Conservation (phyloP, 306 rosid species). For the Neltuma alba region DNA sequence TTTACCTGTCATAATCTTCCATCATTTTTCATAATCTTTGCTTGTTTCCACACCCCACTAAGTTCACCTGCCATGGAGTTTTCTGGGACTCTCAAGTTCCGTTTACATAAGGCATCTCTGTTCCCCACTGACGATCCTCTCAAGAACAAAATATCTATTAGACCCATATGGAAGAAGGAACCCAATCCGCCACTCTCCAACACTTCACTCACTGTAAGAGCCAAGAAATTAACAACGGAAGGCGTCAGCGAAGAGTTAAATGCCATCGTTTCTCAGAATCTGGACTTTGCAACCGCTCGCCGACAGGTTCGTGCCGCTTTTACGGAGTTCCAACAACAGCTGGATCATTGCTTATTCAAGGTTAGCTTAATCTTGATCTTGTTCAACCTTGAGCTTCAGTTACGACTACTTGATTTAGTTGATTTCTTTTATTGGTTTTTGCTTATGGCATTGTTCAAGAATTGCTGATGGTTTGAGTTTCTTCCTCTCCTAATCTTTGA, state of each 20-base stretch:
- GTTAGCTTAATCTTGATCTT: constrained; percentile 37
- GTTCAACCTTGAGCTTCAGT: constrained; percentile 1
- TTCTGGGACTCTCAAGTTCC: constrained; percentile 38
- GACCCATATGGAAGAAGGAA: constrained; percentile 13
- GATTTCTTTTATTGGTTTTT: background rate
- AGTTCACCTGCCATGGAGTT: constrained; percentile 27
- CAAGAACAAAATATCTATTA: constrained; percentile 28
- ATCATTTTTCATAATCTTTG: background rate
- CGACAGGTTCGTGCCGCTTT: constrained; percentile 71
- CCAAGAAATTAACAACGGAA: constrained; percentile 48
- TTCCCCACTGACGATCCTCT: constrained; percentile 26
- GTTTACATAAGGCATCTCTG: constrained; percentile 33
- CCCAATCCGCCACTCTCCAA: constrained; percentile 16
- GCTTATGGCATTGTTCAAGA: background rate
- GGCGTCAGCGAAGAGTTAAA: constrained; percentile 57
- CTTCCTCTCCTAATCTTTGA: constrained; percentile 17
- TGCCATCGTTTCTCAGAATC: constrained; percentile 53
- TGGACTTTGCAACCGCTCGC: constrained; percentile 65
- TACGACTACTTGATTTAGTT: background rate
- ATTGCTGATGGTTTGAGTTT: constrained; percentile 21
- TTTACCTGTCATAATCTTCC: background rate
- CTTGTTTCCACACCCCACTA: background rate
- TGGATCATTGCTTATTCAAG: constrained; percentile 81
- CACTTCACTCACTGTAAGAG: constrained; percentile 33
- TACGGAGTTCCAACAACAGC: constrained; percentile 50